Base-by-base conservation (phyloP, 495 filamentous ascomycete genomes). In the Trichoderma asperelloides region DNA sequence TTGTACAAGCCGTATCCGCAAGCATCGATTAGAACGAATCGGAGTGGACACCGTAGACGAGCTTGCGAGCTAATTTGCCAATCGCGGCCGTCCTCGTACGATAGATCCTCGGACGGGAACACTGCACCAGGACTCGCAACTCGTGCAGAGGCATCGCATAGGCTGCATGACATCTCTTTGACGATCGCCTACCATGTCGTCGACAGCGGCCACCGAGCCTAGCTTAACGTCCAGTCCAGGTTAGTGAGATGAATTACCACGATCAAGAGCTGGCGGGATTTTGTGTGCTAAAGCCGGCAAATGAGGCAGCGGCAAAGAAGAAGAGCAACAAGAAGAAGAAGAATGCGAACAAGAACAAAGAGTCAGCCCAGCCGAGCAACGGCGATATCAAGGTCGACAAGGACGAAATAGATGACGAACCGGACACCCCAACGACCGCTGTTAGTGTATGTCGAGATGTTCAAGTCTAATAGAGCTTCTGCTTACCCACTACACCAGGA, bases 271-370 rank as follows among this genome's bases (percentile, higher is more conserved):
- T 9, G 43, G 40, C 7, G 30, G 62, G 57, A 33, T 65, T 30
- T 63, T 62, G 33, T 9, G 65, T 65, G 71, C 45, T 30, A 39
- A 28, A 47, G 41, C 62, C 41, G 40, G 30, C 40, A 4, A 28
- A 43, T 64, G 43, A 71, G 12, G 63, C 69, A 84, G 84, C 78
- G 74, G 68, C 79, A 65, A 87, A 85, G 72, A 86, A 87, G 70
- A 91, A 89, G 81, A 89, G 85, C 74, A 86, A 83, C 75, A 90
- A 86, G 75, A 91, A 88, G 80, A 91, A 88, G 76, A 89, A 85
- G 77, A 82, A 76, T 57, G 70, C 67, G 45, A 57, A 75, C 67
- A 77, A 75, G 67, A 73, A 76, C 68, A 86, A 82, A 71, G 67
- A 72, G 18, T 72, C 72, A 25, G 73, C 70, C 45, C 47, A 69